phyloP scores from a whole-genome alignment of 768 basidiomycete genomes.

The Leccinum rimulosum region DNA sequence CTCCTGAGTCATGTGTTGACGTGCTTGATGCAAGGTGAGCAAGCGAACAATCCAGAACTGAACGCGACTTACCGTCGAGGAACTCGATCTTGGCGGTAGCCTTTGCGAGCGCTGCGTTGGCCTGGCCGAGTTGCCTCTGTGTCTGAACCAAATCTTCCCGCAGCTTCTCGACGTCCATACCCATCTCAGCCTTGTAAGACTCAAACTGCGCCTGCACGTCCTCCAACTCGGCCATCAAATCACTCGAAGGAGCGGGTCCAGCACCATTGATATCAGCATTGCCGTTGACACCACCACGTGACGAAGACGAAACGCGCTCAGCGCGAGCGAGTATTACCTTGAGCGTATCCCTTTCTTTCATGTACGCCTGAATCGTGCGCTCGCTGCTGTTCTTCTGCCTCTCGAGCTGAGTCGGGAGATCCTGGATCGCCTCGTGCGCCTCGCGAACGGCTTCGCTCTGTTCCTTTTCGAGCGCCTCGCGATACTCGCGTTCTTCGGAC shows the following conservation, averaged over 20 bases:
- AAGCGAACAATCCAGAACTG: background rate
- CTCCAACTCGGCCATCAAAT: constrained; percentile 58
- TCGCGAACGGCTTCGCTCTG: constrained; percentile 80
- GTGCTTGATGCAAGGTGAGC: constrained; percentile 43
- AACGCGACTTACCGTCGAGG: constrained; percentile 56
- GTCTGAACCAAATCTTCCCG: constrained; percentile 66
- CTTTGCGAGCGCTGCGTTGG: constrained; percentile 71
- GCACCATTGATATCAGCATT: constrained; percentile 36
- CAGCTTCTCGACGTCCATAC: constrained; percentile 66
- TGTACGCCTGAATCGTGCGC: constrained; percentile 70
- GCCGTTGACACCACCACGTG: constrained; percentile 29
- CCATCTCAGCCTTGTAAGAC: constrained; percentile 75
- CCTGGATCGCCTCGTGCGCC: constrained; percentile 83
- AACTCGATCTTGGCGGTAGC: constrained; percentile 81
- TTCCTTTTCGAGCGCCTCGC: constrained; percentile 65
- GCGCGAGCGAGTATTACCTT: constrained; percentile 67
- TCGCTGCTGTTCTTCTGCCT: constrained; percentile 70
- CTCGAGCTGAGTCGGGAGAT: constrained; percentile 78
- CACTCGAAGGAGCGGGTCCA: constrained; percentile 25
- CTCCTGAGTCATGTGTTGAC: constrained; percentile 69
- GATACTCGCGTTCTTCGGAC: constrained; percentile 74
- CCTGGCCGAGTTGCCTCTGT: constrained; percentile 65
- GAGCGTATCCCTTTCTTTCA: constrained; percentile 86
- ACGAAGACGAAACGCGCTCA: constrained; percentile 28
- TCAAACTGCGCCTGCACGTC: constrained; percentile 82